Base-by-base conservation (phyloP, 331 rosid genomes). In the Quercus lobata region DNA sequence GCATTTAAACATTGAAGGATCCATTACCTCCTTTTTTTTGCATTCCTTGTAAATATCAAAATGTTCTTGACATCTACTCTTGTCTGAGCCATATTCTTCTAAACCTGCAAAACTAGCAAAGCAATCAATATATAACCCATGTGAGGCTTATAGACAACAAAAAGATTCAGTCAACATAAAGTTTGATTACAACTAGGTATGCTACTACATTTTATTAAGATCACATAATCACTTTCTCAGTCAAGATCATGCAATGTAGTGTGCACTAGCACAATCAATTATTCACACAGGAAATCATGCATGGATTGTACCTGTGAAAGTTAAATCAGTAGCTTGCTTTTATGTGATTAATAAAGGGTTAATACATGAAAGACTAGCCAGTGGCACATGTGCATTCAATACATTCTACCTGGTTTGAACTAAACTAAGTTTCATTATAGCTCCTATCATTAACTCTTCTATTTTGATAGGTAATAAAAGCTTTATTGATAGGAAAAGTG, bases 21-120 rank as follows among this genome's bases (percentile, higher is more conserved):
- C 27, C 29, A 34, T 52, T 90, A 95, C 99, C 99, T 95, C 99
- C 74, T 87, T 90, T 86, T 92, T 95, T 89, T 95, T 95, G 84
- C 99, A 95, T 89, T 91, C 97, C 90, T 93, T 95, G 90, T 95
- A 95, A 71, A 91, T 80, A 80, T 93, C 94, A 80, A 95, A 95
- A 72, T 93, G 97, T 68, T 87, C 90, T 84, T 91, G 99, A 77
- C 99, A 95, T 89, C 91, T 95, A 85, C 92, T 93, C 88, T 87
- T 95, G 79, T 95, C 91, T 24, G 92, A 81, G 61, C 35, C 70
- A 82, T 78, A 82, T 78, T 90, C 88, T 88, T 95, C 97, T 44
- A 95, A 86, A 88, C 99, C 99, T 95, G 90, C 17, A 78, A 84
- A 10, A 32, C n/a, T 34, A 19, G 72, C 27, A 19, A 12, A 0